phyloP scores from a whole-genome alignment of 768 basidiomycete genomes.

The Strobilomyces dryophilus region DNA sequence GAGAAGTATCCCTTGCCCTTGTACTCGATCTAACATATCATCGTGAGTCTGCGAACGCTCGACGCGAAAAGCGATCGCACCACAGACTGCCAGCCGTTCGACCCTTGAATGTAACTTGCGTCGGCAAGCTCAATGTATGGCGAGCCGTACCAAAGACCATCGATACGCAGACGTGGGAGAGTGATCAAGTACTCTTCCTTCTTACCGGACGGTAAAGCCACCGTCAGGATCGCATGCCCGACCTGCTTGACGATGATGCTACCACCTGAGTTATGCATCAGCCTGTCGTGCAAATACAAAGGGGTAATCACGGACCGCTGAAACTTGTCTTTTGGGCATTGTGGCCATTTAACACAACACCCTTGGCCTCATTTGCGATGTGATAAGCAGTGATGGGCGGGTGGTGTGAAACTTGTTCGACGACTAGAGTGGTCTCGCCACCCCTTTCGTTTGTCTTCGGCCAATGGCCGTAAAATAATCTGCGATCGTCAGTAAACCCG shows the following conservation, averaged over 20 bases:
- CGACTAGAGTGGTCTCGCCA: slow-evolving; percentile 78
- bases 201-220: slow-evolving; percentile 52
- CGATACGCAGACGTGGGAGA: slow-evolving; percentile 86
- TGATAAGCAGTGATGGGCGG: slow-evolving; percentile 84
- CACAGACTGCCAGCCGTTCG: slow-evolving; percentile 55
- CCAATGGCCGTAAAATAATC: slow-evolving; percentile 88
- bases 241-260: slow-evolving; percentile 90
- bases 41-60: slow-evolving; percentile 30
- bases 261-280: slow-evolving; percentile 41
- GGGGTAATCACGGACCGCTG: slow-evolving; percentile 52
- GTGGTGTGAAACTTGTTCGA: slow-evolving; percentile 97
- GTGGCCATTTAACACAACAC: slow-evolving; percentile 76
- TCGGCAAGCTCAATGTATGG: slow-evolving; percentile 92
- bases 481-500: slow-evolving; percentile 24
- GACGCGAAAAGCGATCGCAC: slow-evolving; percentile 28
- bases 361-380: slow-evolving; percentile 78
- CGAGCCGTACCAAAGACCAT: slow-evolving; percentile 87
- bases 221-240: slow-evolving; percentile 83
- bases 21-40: slow-evolving; percentile 69
- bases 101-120: slow-evolving; percentile 69
- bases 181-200: slow-evolving; percentile 84
- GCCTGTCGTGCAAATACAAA: background rate
- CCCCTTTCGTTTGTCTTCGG: slow-evolving; percentile 61
- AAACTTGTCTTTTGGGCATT: slow-evolving; percentile 96
- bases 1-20: slow-evolving; percentile 95